These are phyloP conservation scores for Colletotrichum phormii DNA, from an alignment of 2,329 filamentous ascomycete genomes.

Conservation along the genomic window DNA sequence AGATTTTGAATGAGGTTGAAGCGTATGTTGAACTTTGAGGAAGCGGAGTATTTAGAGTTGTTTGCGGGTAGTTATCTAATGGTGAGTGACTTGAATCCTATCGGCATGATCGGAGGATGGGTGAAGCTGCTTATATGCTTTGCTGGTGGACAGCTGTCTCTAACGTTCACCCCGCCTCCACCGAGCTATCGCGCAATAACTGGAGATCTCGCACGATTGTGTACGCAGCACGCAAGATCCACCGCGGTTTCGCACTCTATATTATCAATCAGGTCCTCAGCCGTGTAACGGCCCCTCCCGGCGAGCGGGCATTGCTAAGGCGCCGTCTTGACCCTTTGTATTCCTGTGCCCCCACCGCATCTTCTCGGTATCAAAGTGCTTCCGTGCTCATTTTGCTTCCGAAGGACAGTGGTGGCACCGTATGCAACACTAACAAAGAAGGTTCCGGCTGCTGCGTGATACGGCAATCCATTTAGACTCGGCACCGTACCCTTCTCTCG, in stretches of 20 bases:
- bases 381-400: background rate
- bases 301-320: background rate
- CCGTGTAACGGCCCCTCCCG: background rate
- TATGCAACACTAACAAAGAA: background rate
- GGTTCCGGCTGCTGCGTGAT: background rate
- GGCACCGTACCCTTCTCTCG: background rate
- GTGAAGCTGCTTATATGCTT: slow-evolving; percentile 6
- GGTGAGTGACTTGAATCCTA: background rate
- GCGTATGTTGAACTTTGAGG: too few species aligned
- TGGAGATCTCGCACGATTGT: slow-evolving; percentile 14
- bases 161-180: slow-evolving; percentile 2
- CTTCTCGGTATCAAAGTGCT: background rate
- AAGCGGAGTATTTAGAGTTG: background rate
- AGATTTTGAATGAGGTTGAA: slow-evolving; percentile 3
- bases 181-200: slow-evolving; percentile 26
- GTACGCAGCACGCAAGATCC: slow-evolving; percentile 12
- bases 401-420: background rate
- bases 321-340: background rate
- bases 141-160: background rate
- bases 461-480: background rate
- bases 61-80: background rate
- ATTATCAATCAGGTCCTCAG: background rate
- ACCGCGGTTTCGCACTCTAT: background rate
- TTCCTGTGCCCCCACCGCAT: background rate
- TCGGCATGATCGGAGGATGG: background rate